Percentiles rank a stretch among this genome's conserved stretches.
Evolutionary conservation across 345 rosid genomes (phyloP).

Genomic region (Anacardium occidentale): DNA sequence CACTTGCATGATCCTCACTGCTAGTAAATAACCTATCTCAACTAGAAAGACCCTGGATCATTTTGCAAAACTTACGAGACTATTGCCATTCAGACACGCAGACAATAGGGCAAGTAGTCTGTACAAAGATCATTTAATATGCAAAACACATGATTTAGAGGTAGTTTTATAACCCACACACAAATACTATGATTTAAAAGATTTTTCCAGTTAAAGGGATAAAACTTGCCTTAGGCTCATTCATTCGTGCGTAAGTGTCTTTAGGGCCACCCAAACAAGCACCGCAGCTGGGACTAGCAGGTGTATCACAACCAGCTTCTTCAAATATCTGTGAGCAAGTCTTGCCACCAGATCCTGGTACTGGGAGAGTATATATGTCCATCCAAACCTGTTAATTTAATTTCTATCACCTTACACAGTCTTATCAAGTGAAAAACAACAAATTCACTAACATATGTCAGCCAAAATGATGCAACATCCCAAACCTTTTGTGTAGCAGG

Average conservation of each 20-base stretch:
- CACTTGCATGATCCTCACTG: too few species aligned
- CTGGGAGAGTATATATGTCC: slow-evolving; percentile 82
- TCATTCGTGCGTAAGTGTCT: slow-evolving; percentile 94
- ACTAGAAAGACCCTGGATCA: not conserved
- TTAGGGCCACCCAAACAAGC: slow-evolving; percentile 98
- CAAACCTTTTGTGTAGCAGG: slow-evolving; percentile 94
- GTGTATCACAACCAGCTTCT: slow-evolving; percentile 98
- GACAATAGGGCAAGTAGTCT: not conserved
- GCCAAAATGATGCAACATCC: slow-evolving; percentile 4
- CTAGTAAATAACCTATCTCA: too few species aligned
- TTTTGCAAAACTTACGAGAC: not conserved
- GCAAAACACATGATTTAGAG: not conserved
- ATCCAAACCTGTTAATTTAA: slow-evolving; percentile 70
- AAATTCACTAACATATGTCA: not conserved
- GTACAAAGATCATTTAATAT: not conserved
- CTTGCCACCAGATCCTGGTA: slow-evolving; percentile 94
- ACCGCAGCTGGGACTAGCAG: slow-evolving; percentile 93
- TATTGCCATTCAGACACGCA: not conserved
- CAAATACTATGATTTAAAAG: not conserved
- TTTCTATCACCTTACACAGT: not conserved
- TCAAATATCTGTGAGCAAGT: slow-evolving; percentile 96
- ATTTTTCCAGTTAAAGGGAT: not conserved
- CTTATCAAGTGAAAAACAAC: not conserved
- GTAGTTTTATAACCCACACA: not conserved
- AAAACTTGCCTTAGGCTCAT: slow-evolving; percentile 70